These are phyloP conservation scores for Cryphonectria carpinicola DNA, from an alignment of 2,329 filamentous ascomycete genomes.

Conservation along the genomic window DNA sequence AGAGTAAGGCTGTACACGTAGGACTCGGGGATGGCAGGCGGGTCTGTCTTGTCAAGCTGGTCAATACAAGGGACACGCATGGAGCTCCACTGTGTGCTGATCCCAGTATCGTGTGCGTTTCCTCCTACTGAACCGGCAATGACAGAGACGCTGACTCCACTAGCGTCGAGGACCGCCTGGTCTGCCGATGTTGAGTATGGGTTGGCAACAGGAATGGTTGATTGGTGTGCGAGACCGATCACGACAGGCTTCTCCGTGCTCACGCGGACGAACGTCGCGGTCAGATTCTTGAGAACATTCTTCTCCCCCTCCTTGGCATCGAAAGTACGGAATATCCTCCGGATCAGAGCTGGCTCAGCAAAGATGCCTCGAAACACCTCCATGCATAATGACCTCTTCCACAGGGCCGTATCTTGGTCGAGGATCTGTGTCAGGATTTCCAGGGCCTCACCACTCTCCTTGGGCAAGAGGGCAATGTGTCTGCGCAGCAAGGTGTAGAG, in stretches of 20 bases:
- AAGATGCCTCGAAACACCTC: constrained; percentile 89
- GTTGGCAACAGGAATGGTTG: constrained; percentile 73
- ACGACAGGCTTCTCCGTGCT: constrained; percentile 88
- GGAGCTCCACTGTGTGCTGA: constrained; percentile 90
- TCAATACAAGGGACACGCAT: constrained; percentile 89
- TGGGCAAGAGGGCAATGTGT: constrained; percentile 73
- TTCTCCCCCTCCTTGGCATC: constrained; percentile 75
- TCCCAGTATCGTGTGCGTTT: constrained; percentile 71
- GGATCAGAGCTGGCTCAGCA: constrained; percentile 74
- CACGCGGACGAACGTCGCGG: constrained; percentile 87
- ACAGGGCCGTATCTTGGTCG: constrained; percentile 80
- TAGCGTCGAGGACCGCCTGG: constrained; percentile 86
- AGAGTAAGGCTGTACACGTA: constrained; percentile 91
- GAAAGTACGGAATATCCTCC: constrained; percentile 80
- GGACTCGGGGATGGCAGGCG: constrained; percentile 83
- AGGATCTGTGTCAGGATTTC: constrained; percentile 82
- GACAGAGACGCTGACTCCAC: constrained; percentile 77
- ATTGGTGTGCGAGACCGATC: constrained; percentile 88
- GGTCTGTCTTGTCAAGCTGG: constrained; percentile 88
- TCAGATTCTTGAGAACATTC: constrained; percentile 77
- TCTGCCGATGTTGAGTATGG: constrained; percentile 67
- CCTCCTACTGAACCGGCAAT: constrained; percentile 74
- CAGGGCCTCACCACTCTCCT: constrained; percentile 82
- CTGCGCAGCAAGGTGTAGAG: constrained; percentile 79
- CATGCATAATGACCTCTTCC: constrained; percentile 90